Evolutionary conservation across 352 stramenopile species (phyloP).

Genomic region (Proteromonas lacertae): DNA sequence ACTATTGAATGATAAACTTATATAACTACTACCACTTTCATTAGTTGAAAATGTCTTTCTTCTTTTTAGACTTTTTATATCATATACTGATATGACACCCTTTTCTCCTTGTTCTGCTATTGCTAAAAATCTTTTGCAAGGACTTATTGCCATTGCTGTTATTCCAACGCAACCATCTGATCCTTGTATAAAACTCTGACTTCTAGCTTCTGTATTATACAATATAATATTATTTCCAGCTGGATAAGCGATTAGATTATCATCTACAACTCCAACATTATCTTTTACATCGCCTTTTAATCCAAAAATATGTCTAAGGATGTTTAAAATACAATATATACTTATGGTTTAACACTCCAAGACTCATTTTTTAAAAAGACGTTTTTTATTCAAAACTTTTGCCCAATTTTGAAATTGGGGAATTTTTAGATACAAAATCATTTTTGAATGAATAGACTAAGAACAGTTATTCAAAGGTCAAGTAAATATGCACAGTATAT

Average conservation of each 20-base stretch:
- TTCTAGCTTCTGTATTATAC: slow-evolving; percentile 10
- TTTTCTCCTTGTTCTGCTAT: slow-evolving; percentile 8
- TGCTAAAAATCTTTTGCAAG: slow-evolving; percentile 2
- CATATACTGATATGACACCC: slow-evolving; percentile 32
- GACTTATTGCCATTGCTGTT: slow-evolving; percentile 33
- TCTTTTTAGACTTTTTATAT: slow-evolving; percentile 47
- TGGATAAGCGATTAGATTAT: slow-evolving; percentile 10
- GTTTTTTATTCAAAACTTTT: no score
- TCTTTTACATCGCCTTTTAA: slow-evolving; percentile 1
- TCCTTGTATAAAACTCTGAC: slow-evolving; percentile 17
- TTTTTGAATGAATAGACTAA: no score
- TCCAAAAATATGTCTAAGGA: slow-evolving; percentile 3
- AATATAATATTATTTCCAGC: slow-evolving; percentile 14
- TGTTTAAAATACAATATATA: no score
- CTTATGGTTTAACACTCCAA: no score
- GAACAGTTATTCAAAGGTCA: no score
- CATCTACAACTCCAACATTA: slow-evolving; percentile 2
- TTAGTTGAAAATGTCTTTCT: slow-evolving; percentile 35
- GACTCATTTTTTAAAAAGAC: no score
- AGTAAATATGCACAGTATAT: no score
- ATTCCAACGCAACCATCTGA: slow-evolving; percentile 33
- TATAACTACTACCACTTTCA: slow-evolving; percentile 15
- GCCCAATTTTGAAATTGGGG: no score
- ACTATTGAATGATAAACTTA: slow-evolving; percentile 42
- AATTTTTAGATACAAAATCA: no score